Conservation (phyloP, 2,329 filamentous ascomycete genomes). For the Botrytis paeoniae region DNA sequence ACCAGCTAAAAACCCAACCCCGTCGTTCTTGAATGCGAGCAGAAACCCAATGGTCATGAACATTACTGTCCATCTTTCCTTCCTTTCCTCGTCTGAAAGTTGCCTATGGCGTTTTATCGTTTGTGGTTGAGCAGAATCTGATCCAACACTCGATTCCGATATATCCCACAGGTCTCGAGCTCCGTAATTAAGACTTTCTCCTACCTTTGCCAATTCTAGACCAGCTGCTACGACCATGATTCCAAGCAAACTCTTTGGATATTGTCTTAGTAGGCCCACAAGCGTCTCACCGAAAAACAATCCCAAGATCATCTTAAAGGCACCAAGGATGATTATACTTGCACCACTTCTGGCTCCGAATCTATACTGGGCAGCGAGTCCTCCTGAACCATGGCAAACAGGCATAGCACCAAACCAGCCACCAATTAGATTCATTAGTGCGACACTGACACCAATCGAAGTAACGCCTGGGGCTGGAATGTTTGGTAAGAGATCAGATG, state of each 20-base stretch:
- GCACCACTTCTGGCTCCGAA: slow-evolving; percentile 89
- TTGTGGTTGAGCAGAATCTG: slow-evolving; percentile 27
- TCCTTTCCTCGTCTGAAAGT: slow-evolving; percentile 64
- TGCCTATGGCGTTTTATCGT: slow-evolving; percentile 46
- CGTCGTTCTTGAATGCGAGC: slow-evolving; percentile 86
- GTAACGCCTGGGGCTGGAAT: slow-evolving; percentile 69
- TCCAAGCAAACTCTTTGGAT: slow-evolving; percentile 75
- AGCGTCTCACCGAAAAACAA: slow-evolving; percentile 72
- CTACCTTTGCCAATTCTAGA: slow-evolving; percentile 81
- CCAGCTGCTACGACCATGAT: slow-evolving; percentile 90
- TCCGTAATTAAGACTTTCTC: slow-evolving; percentile 76
- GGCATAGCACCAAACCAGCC: slow-evolving; percentile 97
- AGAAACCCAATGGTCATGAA: slow-evolving; percentile 79
- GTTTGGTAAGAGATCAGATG: slow-evolving; percentile 71
- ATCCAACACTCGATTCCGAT: slow-evolving; percentile 43
- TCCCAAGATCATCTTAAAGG: slow-evolving; percentile 72
- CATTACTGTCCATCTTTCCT: slow-evolving; percentile 84
- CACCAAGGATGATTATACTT: slow-evolving; percentile 75
- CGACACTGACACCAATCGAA: slow-evolving; percentile 76
- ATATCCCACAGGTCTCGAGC: slow-evolving; percentile 59
- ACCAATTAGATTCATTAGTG: slow-evolving; percentile 76
- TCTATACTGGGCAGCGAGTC: slow-evolving; percentile 83
- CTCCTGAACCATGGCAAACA: slow-evolving; percentile 88
- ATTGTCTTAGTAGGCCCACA: slow-evolving; percentile 65
- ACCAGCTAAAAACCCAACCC: slow-evolving; percentile 79